These are phyloP conservation scores for Sophora flavescens DNA, from an alignment of 306 rosid genomes.

Conservation along the genomic window DNA sequence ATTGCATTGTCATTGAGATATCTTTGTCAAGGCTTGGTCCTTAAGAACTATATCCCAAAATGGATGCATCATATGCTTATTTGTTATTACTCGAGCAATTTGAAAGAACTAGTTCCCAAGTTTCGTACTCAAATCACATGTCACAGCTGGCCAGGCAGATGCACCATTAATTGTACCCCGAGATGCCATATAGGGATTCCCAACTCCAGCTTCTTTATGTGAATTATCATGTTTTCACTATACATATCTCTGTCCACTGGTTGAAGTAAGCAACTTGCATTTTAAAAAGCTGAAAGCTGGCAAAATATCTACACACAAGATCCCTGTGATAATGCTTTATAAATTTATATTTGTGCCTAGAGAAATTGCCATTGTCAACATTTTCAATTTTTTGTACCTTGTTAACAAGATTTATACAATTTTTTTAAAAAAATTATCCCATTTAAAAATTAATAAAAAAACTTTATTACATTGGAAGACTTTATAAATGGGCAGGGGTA, in stretches of 20 bases:
- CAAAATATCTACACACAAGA: slow-evolving; percentile 11
- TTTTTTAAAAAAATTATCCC: no score
- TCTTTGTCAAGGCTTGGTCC: not conserved
- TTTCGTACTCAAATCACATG: slow-evolving; percentile 19
- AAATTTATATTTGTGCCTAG: not conserved
- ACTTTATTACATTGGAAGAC: no score
- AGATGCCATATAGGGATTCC: slow-evolving; percentile 19
- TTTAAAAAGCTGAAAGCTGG: not conserved
- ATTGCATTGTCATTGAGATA: no score
- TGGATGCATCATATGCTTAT: no score
- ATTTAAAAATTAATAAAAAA: no score
- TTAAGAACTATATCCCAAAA: not conserved
- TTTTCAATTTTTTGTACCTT: no score
- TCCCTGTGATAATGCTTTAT: not conserved
- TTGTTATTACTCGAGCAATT: not conserved
- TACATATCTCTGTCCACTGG: not conserved
- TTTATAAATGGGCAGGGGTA: no score
- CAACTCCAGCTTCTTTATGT: not conserved
- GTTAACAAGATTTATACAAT: no score
- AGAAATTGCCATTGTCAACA: no score
- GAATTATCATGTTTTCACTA: not conserved
- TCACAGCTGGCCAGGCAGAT: not conserved
- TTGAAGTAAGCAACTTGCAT: slow-evolving; percentile 4
- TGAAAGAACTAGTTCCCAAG: slow-evolving; percentile 20
- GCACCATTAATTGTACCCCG: slow-evolving; percentile 1